Conservation (phyloP, 495 filamentous ascomycete species). For the Schizothecium vesticola region DNA sequence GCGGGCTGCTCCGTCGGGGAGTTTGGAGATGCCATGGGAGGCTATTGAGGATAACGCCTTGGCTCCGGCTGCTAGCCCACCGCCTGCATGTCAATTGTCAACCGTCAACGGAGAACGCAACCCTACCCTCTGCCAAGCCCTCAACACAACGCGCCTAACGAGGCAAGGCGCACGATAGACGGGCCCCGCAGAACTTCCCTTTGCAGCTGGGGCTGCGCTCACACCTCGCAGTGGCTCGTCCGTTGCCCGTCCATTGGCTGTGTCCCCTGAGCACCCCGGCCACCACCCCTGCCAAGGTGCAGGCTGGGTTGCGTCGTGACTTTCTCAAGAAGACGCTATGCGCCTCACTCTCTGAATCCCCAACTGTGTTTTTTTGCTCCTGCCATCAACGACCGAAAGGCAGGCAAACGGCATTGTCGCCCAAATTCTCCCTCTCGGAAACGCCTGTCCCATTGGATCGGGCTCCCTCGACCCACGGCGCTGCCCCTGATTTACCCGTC, state of each 20-base stretch:
- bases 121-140: too few relatives aligned
- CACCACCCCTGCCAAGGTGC: background rate
- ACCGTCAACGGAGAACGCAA: too few relatives aligned
- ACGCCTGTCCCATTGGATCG: slow-evolving; percentile 25
- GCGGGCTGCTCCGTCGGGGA: background rate
- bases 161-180: background rate
- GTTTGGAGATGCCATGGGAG: background rate
- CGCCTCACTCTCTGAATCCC: background rate
- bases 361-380: background rate
- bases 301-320: background rate
- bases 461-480: slow-evolving; percentile 16
- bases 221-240: background rate
- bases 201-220: background rate
- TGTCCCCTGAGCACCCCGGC: background rate
- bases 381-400: slow-evolving; percentile 5
- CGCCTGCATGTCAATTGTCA: background rate
- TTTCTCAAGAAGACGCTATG: background rate
- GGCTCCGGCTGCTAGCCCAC: background rate
- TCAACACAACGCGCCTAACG: background rate
- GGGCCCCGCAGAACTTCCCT: background rate
- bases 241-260: background rate
- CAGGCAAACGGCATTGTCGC: slow-evolving; percentile 27
- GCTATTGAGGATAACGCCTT: background rate
- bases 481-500: slow-evolving; percentile 31
- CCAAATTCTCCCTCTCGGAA: slow-evolving; percentile 22